Evolutionary conservation across 1,284 basidiomycete genomes (phyloP).

Genomic region (Sporisorium sorghi): DNA sequence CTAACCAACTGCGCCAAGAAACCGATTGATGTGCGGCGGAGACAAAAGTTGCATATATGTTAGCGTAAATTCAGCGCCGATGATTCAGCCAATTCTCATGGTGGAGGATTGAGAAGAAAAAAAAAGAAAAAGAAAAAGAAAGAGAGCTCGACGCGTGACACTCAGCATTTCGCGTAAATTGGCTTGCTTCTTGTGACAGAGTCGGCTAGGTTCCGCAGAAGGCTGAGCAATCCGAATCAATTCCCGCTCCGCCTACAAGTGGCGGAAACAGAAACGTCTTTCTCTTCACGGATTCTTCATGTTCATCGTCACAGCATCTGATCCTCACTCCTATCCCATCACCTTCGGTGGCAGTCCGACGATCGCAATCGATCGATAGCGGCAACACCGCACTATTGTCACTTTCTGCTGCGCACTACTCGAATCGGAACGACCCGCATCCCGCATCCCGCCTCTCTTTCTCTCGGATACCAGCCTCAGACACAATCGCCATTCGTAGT

Average conservation of each 20-base stretch:
- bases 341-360: background rate
- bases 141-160: constrained; percentile 8
- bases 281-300: background rate
- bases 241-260: background rate
- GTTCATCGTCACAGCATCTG: background rate
- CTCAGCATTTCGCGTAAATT: constrained; percentile 1
- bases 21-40: constrained; percentile 19
- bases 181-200: background rate
- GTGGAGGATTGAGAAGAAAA: background rate
- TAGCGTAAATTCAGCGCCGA: no score
- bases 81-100: no score
- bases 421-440: background rate
- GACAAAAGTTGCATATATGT: no score
- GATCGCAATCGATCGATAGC: background rate
- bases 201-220: constrained; percentile 2
- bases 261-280: background rate
- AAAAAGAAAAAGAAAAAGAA: background rate
- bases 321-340: background rate
- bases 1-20: constrained; percentile 58
- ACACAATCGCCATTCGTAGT: background rate
- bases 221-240: constrained; percentile 20
- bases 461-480: background rate
- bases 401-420: background rate
- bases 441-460: background rate
- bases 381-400: background rate